Percentiles rank a stretch among this genome's conserved stretches.
phyloP scores from a whole-genome alignment of 768 basidiomycete species.

The Bullera alba region DNA sequence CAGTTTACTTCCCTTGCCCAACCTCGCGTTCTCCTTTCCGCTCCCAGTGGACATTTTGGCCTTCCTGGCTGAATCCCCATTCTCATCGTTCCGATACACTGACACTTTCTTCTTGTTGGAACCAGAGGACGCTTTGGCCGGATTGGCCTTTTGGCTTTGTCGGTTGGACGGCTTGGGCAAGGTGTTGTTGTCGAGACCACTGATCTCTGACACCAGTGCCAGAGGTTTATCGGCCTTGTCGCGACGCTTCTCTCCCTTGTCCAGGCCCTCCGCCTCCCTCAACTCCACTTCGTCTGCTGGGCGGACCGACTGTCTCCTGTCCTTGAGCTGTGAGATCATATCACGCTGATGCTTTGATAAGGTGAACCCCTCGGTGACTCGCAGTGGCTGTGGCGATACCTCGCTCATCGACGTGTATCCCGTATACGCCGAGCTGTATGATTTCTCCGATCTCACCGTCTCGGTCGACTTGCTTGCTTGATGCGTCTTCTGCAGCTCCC shows the following conservation, averaged over 20 bases:
- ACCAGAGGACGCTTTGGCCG: no score
- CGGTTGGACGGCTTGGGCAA: not conserved
- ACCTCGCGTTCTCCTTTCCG: conserved; percentile 11
- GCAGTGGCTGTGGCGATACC: not conserved
- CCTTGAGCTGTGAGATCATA: not conserved
- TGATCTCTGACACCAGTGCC: not conserved
- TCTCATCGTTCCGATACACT: not conserved
- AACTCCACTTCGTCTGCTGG: no score
- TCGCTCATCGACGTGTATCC: not conserved
- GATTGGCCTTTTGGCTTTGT: not conserved
- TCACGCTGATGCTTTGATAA: not conserved
- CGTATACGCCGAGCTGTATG: not conserved
- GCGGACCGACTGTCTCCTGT: no score
- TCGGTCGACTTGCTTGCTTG: not conserved
- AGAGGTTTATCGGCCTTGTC: not conserved
- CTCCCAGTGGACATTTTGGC: not conserved
- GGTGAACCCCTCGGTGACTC: not conserved
- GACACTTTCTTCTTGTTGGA: not conserved
- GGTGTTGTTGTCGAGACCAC: not conserved
- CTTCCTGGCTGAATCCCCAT: not conserved
- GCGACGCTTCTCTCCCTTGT: not conserved
- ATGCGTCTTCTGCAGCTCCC: no score
- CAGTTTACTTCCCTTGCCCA: no score
- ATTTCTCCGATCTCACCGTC: not conserved
- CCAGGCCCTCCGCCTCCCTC: not conserved